These are phyloP conservation scores for Ottelia alismoides DNA, from an alignment of 106 monocot genomes.

Conservation along the genomic window DNA sequence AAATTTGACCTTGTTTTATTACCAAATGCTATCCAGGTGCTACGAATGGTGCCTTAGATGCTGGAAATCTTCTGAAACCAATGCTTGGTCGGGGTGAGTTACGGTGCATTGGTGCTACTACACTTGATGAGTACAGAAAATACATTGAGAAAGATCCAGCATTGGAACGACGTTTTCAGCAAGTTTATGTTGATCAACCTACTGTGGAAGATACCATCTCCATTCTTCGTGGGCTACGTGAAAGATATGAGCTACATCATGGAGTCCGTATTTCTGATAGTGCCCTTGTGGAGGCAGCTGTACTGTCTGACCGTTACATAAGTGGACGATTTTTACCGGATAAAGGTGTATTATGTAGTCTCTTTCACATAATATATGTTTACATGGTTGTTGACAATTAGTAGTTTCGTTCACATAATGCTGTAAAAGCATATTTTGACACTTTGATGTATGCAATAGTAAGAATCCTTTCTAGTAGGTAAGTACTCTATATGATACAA, in stretches of 20 bases:
- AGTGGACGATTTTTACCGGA: constrained; percentile 97
- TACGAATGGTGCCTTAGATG: constrained; percentile 98
- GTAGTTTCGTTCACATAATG: constrained; percentile 9
- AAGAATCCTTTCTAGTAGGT: background rate
- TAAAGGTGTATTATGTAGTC: constrained; percentile 91
- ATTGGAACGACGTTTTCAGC: constrained; percentile 92
- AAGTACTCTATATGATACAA: too few relatives aligned
- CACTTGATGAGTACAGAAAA: constrained; percentile 94
- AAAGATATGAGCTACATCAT: constrained; percentile 97
- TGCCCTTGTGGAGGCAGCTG: constrained; percentile 90
- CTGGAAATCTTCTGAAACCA: constrained; percentile 92
- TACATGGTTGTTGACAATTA: too few relatives aligned
- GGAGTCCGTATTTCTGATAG: constrained; percentile 89
- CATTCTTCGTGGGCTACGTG: constrained; percentile 89
- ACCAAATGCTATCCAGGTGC: constrained; percentile 58
- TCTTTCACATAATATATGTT: background rate
- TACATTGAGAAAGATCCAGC: constrained; percentile 99
- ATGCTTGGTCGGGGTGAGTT: constrained; percentile 98
- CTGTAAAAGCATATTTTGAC: background rate
- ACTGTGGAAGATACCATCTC: constrained; percentile 88
- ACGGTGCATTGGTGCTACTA: constrained; percentile 96
- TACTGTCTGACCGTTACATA: constrained; percentile 95
- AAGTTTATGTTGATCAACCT: constrained; percentile 97
- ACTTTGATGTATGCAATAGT: background rate
- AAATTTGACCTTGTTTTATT: too few relatives aligned